Conservation (phyloP, 331 rosid genomes). For the Erythrophleum ivorense region DNA sequence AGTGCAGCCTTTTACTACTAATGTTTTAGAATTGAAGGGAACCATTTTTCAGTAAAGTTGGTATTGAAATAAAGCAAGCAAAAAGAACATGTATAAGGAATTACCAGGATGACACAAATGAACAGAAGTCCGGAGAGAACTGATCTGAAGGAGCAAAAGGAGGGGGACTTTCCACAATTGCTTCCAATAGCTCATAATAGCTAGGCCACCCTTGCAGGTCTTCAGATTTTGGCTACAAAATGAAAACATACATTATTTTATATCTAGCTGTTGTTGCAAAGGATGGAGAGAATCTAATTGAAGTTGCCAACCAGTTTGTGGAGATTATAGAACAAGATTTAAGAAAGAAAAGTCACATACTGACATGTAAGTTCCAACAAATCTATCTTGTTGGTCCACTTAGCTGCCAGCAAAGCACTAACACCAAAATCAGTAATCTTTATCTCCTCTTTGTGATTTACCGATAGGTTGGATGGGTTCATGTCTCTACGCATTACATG, state of each 20-base stretch:
- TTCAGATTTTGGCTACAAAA: conserved; percentile 68
- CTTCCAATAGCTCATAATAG: conserved; percentile 89
- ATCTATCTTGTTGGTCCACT: conserved; percentile 93
- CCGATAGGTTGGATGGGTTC: conserved; percentile 91
- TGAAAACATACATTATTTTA: conserved; percentile 60
- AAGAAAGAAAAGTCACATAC: conserved; percentile 57
- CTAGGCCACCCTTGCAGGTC: conserved; percentile 90
- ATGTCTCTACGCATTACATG: conserved; percentile 96
- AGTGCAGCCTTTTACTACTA: too few relatives aligned
- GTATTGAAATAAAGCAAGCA: conserved; percentile 18
- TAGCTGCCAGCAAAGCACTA: conserved; percentile 91
- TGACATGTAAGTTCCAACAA: conserved; percentile 98
- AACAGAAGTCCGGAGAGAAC: conserved; percentile 92
- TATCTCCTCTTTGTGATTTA: conserved; percentile 93
- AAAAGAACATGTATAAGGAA: conserved; percentile 13
- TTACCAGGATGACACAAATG: conserved; percentile 92
- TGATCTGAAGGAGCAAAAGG: conserved; percentile 92
- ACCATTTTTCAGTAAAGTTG: background rate
- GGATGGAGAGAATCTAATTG: background rate
- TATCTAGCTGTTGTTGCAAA: background rate
- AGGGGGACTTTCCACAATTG: conserved; percentile 85
- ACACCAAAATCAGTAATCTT: conserved; percentile 99
- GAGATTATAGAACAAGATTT: conserved; percentile 13
- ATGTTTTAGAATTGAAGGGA: too few relatives aligned
- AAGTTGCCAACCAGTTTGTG: conserved; percentile 11